Evolutionary conservation across 139 green algal species (phyloP), one percentile per base, ranked within the genome.

Genomic region (Picochlorum sp.): DNA sequence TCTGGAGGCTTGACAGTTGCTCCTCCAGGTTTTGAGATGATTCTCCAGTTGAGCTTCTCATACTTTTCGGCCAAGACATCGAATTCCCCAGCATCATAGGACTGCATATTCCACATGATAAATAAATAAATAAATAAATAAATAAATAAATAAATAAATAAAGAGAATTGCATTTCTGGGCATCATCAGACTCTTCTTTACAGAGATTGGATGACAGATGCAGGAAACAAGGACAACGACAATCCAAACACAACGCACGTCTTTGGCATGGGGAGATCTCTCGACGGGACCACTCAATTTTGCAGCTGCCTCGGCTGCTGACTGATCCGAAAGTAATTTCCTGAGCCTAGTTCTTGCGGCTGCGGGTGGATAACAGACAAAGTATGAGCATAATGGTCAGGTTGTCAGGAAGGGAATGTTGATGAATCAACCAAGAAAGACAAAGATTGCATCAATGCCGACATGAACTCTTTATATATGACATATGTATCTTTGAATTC

Each of bases 11-110:
- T 91, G 33, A 91, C 85, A 10, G 76, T 87, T 3, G 88, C 88
- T 22, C 88, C 88, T 24, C 88, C 88, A 6, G 88, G 86, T 74
- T 92, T 90, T 52, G 71, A 75, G 31, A 91, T 81, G 72, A 94
- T 91, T 63, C 86, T 76, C 85, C 88, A 96, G 61, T 86, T 89
- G 3, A 96, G 80, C 66, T 83, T 81, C 50, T 89, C 76, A 62
- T 89, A 92, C 50, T 79, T 81, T 4, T 59, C 57, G 5, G 55
- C 60, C 16, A 94, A 69, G 0, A 29, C 30, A 1, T 77, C 70
- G 55, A 89, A 94, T 43, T 92, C 77, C 6, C 26, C 56, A 0
- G 54, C 56, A 54, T 81, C 73, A 61, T 96, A 95, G 24, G 61
- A 74, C 37, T n/a, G n/a, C n/a, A n/a, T n/a, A 82, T 71, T n/a